Evolutionary conservation across 83 land plant species (phyloP), one percentile per base, ranked within the genome.

Genomic region (Picea abies): DNA sequence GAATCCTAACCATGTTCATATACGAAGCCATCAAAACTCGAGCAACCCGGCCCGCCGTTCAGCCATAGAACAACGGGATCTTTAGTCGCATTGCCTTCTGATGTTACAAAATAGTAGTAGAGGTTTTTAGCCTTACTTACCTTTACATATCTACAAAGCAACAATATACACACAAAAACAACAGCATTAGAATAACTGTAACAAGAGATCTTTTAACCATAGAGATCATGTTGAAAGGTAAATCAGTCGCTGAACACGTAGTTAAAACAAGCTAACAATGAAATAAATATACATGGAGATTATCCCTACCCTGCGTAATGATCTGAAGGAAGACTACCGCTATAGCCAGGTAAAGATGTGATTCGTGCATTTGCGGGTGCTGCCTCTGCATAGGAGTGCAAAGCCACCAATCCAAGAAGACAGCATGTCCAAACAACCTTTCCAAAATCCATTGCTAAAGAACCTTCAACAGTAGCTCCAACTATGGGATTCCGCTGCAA

Each of bases 1-100:
- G 58, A 52, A 52, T 52, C 58, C 35, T 26, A 84, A 94, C 98
- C 98, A 79, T 96, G 98, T 81, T 96, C 98, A 85, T 94, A 96
- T 16, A 96, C 85, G 77, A 96, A 96, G 4, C 98, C 98, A 86
- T 94, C 94, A 67, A 94, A 92, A 82, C 91, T 90, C 19, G 96
- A 94, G 85, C 94, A 92, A 12, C 94, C 96, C 4, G 96, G 96
- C 5, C 96, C 96, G 3, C 96, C 96, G 82, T 94, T 94, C 39
- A 94, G 85, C 96, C 96, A 94, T 22, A 94, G 84, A 70, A 94
- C 93, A 60, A 94, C 85, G 8, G 96, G 96, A 78, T 94, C 96
- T 75, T 81, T 80, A 0, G 86, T 29, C 11, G 94, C 91, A 52
- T 82, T 92, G 60, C 87, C 68, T 66, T 93, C 91, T 0, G 96